Base-by-base conservation (phyloP, 495 filamentous ascomycete species). In the Friedmanniomyces simplex region DNA sequence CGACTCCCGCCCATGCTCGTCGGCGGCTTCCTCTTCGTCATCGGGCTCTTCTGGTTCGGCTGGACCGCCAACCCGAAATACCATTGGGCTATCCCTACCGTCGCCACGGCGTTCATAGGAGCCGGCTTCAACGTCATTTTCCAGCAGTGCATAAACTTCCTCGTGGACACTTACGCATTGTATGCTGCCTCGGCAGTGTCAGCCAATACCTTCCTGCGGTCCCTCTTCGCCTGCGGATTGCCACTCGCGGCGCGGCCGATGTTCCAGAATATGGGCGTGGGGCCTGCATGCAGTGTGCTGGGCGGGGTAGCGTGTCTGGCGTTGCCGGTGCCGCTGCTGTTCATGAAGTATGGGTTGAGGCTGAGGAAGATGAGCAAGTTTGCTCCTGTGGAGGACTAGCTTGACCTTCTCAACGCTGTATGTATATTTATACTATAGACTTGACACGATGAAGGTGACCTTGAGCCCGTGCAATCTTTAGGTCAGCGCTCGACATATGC, bases 1-100 rank as follows among this genome's bases (percentile, higher is more conserved):
- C 69, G 67, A 0, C 61, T 72, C 14, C 55, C 57, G 3, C 70
- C 69, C 1, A 71, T 72, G 69, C 58, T 71, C 30, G 55, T 70
- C 20, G 69, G 69, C n/a, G 67, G 61, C 36, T 34, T 66, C 0
- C 8, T 64, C 1, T 56, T 71, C 39, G 63, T 63, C 1, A 55
- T 58, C 18, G 70, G 67, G 16, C 50, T 72, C 1, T 71, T 72
- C 57, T 58, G 63, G 49, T 58, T 70, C 48, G 70, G 66, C 4
- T 72, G 70, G 70, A 65, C 68, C 0, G 64, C 63, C 0, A 50
- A 71, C 41, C 47, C 61, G 1, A 60, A 63, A 22, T 43, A 54
- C 22, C 64, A 70, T 50, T 72, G 66, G 66, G 63, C 69, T 13
- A 51, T 67, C 1, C 69, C 69, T 5, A 59, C 59, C 21, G 49